Conservation (phyloP, 257 asterid genomes). For the Solanum bulbocastanum region DNA sequence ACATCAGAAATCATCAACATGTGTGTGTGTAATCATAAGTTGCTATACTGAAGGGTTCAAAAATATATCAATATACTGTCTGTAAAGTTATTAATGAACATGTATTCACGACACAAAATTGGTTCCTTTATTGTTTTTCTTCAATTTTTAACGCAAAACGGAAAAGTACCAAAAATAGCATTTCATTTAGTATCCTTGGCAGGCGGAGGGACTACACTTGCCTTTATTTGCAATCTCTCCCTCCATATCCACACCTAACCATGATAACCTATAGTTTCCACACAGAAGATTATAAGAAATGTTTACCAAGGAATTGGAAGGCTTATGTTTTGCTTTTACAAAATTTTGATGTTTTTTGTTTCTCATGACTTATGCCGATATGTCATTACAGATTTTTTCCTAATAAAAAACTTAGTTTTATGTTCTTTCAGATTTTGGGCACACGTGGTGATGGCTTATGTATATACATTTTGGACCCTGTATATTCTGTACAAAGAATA, state of each 20-base stretch:
- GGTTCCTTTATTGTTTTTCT: not conserved
- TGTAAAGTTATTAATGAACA: not conserved
- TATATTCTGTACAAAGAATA: not conserved
- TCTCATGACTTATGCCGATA: not conserved
- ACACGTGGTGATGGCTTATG: slow-evolving; percentile 75
- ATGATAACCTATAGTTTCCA: not conserved
- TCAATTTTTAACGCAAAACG: not conserved
- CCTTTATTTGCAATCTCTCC: not conserved
- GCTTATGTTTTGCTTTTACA: not conserved
- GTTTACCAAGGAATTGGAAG: not conserved
- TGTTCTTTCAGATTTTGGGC: slow-evolving; percentile 57
- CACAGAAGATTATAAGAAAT: not conserved
- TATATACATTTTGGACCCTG: slow-evolving; percentile 18
- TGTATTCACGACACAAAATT: not conserved
- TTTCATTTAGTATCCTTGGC: not conserved
- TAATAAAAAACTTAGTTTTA: not conserved
- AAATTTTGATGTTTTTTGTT: not conserved
- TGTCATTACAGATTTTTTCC: not conserved
- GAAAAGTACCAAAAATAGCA: not conserved
- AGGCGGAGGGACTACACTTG: not conserved
- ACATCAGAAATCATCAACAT: not conserved
- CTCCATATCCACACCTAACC: not conserved
- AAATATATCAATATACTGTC: not conserved
- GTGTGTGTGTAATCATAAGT: not conserved
- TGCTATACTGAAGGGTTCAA: not conserved